A percentile compares a stretch with the other conserved stretches of the same genome.
These are phyloP conservation scores for Filobasidium floriforme DNA, from an alignment of 768 basidiomycete species.

Conservation along the genomic window DNA sequence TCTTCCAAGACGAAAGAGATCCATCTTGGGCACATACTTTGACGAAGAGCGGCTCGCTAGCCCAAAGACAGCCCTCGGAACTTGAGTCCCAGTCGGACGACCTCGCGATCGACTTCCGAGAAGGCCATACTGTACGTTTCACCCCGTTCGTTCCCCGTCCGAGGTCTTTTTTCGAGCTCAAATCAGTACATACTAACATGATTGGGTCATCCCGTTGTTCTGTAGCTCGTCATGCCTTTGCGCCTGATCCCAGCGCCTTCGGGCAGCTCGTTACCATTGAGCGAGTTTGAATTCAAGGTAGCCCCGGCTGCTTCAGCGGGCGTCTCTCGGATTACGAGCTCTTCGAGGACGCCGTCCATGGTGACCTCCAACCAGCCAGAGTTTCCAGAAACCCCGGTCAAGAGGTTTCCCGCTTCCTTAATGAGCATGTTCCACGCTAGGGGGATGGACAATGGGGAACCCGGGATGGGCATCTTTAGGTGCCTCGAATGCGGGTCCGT, in stretches of 20 bases:
- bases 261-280: too few relatives aligned
- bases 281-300: too few relatives aligned
- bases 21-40: neutral
- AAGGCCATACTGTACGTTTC: neutral
- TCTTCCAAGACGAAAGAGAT: neutral
- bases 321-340: too few relatives aligned
- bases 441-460: slow-evolving; percentile 5
- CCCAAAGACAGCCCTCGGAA: neutral
- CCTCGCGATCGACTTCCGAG: neutral
- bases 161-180: too few relatives aligned
- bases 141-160: neutral
- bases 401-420: neutral
- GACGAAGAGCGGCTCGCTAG: neutral
- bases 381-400: neutral
- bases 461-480: neutral
- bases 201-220: too few relatives aligned
- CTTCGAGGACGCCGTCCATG: neutral
- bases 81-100: neutral
- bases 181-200: too few relatives aligned
- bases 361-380: neutral
- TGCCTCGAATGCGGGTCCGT: neutral
- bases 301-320: too few relatives aligned
- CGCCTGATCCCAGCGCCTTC: neutral
- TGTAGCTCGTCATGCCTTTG: neutral
- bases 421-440: neutral